A percentile compares a stretch with the other conserved stretches of the same genome.
phyloP scores from a whole-genome alignment of 768 basidiomycete genomes.

The Serendipita sp. region DNA sequence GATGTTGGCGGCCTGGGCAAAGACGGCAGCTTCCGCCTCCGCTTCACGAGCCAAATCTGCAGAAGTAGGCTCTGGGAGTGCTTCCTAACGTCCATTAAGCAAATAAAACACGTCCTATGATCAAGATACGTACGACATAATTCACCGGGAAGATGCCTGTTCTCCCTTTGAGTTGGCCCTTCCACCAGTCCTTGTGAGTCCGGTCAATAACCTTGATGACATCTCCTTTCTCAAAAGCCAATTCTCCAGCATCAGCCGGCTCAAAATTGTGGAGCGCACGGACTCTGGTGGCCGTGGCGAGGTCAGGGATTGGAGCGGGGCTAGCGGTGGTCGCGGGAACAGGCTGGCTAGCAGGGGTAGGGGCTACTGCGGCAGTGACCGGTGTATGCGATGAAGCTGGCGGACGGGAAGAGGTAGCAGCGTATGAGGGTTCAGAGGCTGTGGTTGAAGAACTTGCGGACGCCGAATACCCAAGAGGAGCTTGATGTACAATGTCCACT shows the following conservation, averaged over 20 bases:
- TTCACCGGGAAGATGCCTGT: slow-evolving; percentile 96
- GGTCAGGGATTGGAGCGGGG: slow-evolving; percentile 18
- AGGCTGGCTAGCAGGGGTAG: slow-evolving; percentile 13
- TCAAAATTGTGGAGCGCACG: slow-evolving; percentile 80
- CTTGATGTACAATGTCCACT: slow-evolving; percentile 13
- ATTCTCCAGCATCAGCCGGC: slow-evolving; percentile 74
- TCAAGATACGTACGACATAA: slow-evolving; percentile 55
- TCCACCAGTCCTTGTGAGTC: slow-evolving; percentile 94
- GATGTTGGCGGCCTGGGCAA: slow-evolving; percentile 71
- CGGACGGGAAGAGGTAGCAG: slow-evolving; percentile 6
- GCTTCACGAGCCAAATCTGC: slow-evolving; percentile 65
- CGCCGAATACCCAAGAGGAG: not conserved
- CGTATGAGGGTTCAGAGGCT: slow-evolving; percentile 4
- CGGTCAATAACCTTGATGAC: slow-evolving; percentile 90
- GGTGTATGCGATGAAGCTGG: slow-evolving; percentile 16
- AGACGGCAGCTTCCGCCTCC: slow-evolving; percentile 77
- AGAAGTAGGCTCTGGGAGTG: slow-evolving; percentile 69
- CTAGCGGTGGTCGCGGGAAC: slow-evolving; percentile 14
- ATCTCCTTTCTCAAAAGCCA: slow-evolving; percentile 84
- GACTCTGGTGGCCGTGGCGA: slow-evolving; percentile 57
- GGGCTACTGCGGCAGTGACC: slow-evolving; percentile 16
- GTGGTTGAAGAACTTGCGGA: not conserved
- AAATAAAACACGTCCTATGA: not conserved
- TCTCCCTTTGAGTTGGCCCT: slow-evolving; percentile 75
- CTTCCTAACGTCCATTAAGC: slow-evolving; percentile 37